These are phyloP conservation scores for Azolla pinnata DNA, from an alignment of 75 land plant genomes.

Conservation along the genomic window DNA sequence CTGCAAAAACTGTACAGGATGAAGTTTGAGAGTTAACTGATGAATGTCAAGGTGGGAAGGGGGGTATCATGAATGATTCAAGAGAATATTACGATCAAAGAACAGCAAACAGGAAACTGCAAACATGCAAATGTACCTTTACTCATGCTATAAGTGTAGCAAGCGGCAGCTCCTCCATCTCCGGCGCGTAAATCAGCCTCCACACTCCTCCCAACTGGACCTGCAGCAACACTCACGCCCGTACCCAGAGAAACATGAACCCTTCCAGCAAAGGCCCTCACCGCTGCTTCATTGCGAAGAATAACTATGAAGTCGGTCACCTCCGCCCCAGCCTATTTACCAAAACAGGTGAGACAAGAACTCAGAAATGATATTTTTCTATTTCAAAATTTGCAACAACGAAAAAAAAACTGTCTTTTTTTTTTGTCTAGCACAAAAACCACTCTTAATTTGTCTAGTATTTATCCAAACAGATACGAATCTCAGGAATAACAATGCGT, in stretches of 20 bases:
- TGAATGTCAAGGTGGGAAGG: too few relatives aligned
- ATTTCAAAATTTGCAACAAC: too few relatives aligned
- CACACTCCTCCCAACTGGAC: slow-evolving; percentile 61
- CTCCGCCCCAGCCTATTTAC: slow-evolving; percentile 82
- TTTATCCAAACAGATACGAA: too few relatives aligned
- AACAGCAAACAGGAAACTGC: too few relatives aligned
- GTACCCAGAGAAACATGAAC: slow-evolving; percentile 85
- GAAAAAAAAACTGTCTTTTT: too few relatives aligned
- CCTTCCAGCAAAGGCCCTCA: slow-evolving; percentile 70
- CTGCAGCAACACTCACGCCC: slow-evolving; percentile 85
- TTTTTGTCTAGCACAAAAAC: too few relatives aligned
- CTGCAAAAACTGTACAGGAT: too few relatives aligned
- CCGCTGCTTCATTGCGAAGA: slow-evolving; percentile 63
- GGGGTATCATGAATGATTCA: too few relatives aligned
- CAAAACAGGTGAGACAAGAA: slow-evolving; percentile 1
- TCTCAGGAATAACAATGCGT: too few relatives aligned
- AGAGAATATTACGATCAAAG: too few relatives aligned
- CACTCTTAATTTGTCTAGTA: too few relatives aligned
- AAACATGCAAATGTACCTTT: slow-evolving; percentile 87
- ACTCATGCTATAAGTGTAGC: slow-evolving; percentile 94
- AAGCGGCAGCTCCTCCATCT: slow-evolving; percentile 78
- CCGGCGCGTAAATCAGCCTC: slow-evolving; percentile 94
- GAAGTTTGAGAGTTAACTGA: too few relatives aligned
- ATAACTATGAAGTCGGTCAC: slow-evolving; percentile 90
- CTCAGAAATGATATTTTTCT: neutral